Percentiles rank a stretch among this genome's conserved stretches.
Conservation (phyloP, 2,329 filamentous ascomycete genomes). For the Endoconidiophora laricicola region DNA sequence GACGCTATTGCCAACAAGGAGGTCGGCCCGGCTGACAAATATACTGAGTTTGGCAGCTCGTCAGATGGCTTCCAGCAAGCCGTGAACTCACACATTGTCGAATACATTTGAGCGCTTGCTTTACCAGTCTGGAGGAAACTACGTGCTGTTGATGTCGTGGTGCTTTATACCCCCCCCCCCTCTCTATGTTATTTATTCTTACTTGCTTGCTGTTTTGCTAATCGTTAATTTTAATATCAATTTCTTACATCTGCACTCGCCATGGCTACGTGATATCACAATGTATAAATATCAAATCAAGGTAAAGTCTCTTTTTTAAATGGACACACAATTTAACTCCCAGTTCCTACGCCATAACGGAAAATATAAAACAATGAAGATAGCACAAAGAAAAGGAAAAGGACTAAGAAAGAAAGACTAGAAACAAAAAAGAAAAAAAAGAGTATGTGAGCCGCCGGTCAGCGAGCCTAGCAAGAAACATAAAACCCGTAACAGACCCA, state of each 20-base stretch:
- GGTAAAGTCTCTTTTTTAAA: constrained; percentile 5
- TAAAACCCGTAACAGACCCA: too few relatives aligned
- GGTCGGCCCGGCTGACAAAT: constrained; percentile 19
- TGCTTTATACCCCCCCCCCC: too few relatives aligned
- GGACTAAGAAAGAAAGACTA: constrained; percentile 3
- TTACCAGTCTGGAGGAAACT: too few relatives aligned
- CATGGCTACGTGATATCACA: neutral
- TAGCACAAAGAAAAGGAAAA: constrained; percentile 4
- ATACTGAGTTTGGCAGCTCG: constrained; percentile 35
- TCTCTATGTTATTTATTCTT: too few relatives aligned
- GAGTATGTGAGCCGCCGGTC: neutral
- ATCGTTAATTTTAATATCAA: neutral
- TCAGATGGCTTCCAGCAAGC: constrained; percentile 57
- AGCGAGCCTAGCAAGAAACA: too few relatives aligned
- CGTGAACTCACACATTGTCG: constrained; percentile 65
- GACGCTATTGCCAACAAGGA: constrained; percentile 25
- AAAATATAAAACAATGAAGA: constrained; percentile 8
- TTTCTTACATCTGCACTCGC: neutral
- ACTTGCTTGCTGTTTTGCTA: neutral
- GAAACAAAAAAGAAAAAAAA: constrained; percentile 4
- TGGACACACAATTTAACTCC: constrained; percentile 7
- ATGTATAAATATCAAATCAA: neutral
- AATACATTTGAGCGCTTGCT: constrained; percentile 51
- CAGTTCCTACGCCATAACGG: constrained; percentile 9
- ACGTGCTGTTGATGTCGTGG: too few relatives aligned